Conservation (phyloP, 345 rosid genomes). For the Camelina laxa region DNA sequence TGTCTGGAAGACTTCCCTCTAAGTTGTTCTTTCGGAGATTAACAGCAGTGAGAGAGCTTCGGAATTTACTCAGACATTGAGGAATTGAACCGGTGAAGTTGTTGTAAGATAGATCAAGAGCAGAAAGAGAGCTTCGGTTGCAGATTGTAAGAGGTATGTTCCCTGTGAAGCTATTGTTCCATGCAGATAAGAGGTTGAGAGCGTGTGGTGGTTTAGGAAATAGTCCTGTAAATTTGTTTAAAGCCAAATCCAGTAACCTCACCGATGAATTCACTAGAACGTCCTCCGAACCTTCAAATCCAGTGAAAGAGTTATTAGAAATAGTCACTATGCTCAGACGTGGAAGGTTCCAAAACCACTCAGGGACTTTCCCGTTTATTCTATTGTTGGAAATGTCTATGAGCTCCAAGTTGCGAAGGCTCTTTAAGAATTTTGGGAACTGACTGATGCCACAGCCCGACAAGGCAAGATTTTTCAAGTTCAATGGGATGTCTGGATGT, state of each 20-base stretch:
- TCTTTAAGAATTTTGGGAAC: background rate
- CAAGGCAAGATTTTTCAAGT: background rate
- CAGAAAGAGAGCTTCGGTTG: background rate
- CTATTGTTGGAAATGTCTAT: background rate
- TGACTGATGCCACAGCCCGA: background rate
- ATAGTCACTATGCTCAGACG: background rate
- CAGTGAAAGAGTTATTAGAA: background rate
- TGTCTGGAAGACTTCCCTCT: background rate
- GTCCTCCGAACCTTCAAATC: background rate
- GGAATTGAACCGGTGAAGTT: background rate
- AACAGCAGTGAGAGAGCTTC: background rate
- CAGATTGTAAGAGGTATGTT: background rate
- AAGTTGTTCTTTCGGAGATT: background rate
- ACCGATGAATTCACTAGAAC: background rate
- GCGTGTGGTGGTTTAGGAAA: background rate
- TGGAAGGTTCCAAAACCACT: slow-evolving; percentile 9
- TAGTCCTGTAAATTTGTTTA: background rate
- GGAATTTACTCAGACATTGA: background rate
- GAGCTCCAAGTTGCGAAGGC: background rate
- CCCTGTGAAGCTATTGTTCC: background rate
- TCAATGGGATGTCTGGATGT: slow-evolving; percentile 4
- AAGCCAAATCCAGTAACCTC: background rate
- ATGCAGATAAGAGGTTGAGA: background rate
- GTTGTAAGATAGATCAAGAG: background rate
- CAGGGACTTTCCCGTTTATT: slow-evolving; percentile 5